phyloP scores from a whole-genome alignment of 1,284 basidiomycete genomes.

The Flammula alnicola region DNA sequence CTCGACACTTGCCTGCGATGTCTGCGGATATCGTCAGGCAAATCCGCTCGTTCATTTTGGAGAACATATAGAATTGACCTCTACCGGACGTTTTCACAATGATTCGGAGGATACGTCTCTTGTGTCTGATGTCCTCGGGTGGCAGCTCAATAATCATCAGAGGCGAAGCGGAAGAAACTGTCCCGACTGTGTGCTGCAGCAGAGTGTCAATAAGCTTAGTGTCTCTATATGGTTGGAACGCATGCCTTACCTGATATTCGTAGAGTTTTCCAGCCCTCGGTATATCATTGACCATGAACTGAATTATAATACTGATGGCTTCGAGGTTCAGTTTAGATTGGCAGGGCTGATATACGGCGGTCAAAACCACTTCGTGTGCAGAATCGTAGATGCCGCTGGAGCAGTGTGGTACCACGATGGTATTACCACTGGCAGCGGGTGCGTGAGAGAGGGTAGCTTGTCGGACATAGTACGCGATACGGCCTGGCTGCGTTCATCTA shows the following conservation, averaged over 20 bases:
- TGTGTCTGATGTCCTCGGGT: not conserved
- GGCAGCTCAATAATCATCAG: not conserved
- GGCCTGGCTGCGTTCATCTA: not conserved
- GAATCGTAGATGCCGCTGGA: constrained; percentile 11
- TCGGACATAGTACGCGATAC: not conserved
- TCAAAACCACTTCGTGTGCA: constrained; percentile 17
- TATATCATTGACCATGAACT: not conserved
- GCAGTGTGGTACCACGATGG: constrained; percentile 27
- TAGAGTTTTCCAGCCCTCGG: not conserved
- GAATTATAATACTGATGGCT: not conserved
- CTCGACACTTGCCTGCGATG: not conserved
- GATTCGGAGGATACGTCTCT: not conserved
- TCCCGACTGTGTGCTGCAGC: not conserved
- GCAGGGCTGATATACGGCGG: constrained; percentile 21
- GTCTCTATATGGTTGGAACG: not conserved
- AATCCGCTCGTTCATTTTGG: not conserved
- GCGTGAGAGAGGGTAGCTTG: not conserved
- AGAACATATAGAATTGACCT: not conserved
- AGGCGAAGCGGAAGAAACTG: not conserved
- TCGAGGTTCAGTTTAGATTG: not conserved
- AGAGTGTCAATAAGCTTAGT: not conserved
- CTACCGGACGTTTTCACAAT: not conserved
- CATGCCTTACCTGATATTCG: not conserved
- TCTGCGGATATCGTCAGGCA: not conserved
- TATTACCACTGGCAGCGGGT: constrained; percentile 2